Base-by-base conservation (phyloP, 2,329 filamentous ascomycete genomes). In the Hirsutella rhossiliensis region DNA sequence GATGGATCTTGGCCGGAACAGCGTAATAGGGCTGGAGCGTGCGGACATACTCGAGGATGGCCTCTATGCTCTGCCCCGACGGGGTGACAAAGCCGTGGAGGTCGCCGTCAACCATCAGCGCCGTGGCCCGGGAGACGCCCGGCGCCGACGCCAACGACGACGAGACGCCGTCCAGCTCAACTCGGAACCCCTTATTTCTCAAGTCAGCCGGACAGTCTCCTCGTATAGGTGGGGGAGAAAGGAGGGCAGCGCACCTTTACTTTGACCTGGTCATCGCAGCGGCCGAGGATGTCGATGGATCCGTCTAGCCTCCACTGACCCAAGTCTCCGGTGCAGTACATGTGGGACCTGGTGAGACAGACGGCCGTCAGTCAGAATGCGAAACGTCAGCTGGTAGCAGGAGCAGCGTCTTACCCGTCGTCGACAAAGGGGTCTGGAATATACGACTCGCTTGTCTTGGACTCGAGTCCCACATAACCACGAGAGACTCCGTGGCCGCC, bases 321-420 rank as follows among this genome's bases (percentile, higher is more conserved):
- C 19, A 80, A 63, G 50, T 80, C 76, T 7, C 76, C 76, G 2
- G 76, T 80, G 51, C 76, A 75, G 58, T 76, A 80, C 70, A 79
- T 78, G 50, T 62, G 62, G 3, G 60, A 62, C 3, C 67, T 71
- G 38, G 15, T 23, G 37, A 42, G 41, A 45, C 44, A 44, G 19
- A 17, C 38, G 6, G 38, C 19, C 30, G 11, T 19, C 30, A 32
- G 30, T 9, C 4, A 32, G 30, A 5, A 32, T 13, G 12, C n/a
- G n/a, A n/a, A n/a, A n/a, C n/a, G n/a, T n/a, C n/a, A n/a, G 30
- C 23, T 7, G 23, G 23, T 23, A 32, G n/a, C 11, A 9, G 30
- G n/a, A 32, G n/a, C 11, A 36, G 18, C 15, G 34, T 36, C 41
- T 54, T 59, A 75, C 71, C 73, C 72, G 47, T 77, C 65, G 38